Base-by-base conservation (phyloP, 352 stramenopile species). In the Pythium scleroteichum region DNA sequence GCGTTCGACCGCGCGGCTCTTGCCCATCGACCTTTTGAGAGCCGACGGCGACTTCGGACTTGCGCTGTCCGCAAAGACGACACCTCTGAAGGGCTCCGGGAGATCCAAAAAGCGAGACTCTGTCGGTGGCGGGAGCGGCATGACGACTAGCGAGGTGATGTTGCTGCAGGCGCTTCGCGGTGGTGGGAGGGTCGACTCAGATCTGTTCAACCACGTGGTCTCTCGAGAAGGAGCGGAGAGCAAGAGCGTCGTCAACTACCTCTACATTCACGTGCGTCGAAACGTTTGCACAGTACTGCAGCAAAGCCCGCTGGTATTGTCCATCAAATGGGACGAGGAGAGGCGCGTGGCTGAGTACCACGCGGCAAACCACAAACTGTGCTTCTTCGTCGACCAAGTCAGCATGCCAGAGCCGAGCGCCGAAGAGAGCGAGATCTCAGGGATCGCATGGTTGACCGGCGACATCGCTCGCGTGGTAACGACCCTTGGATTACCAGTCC, bases 1-100 rank as follows among this genome's bases (percentile, higher is more conserved):
- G 1, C 53, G 27, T 2, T 42, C 27, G 50, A 54, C 62, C 5
- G 48, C 46, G 40, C 42, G 40, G 22, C 9, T 53, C 29, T n/a
- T 69, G 40, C 62, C 62, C 7, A 51, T 69, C 10, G 54, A 69
- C 26, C 10, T 64, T 20, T 35, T 64, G 12, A 19, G 38, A 9
- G 20, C 14, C 5, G 44, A 54, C 26, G 54, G 4, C 23, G 38
- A 13, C 2, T 26, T 35, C 29, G 29, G 29, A 35, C 29, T 35
- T 10, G 10, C 29, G 29, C 10, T 35, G 29, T 10, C 29, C 29
- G 10, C 29, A 10, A 35, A 10, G 29, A 35, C 29, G 29, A 35
- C 29, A 10, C 5, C 29, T 5, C 5, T 10, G 29, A 35, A 35
- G 10, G 29, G 5, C 29, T 35, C 29, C 5, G 29, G 29, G 16